Evolutionary conservation across 179 eudicot genomes (phyloP).

Genomic region (Gypsophila paniculata): DNA sequence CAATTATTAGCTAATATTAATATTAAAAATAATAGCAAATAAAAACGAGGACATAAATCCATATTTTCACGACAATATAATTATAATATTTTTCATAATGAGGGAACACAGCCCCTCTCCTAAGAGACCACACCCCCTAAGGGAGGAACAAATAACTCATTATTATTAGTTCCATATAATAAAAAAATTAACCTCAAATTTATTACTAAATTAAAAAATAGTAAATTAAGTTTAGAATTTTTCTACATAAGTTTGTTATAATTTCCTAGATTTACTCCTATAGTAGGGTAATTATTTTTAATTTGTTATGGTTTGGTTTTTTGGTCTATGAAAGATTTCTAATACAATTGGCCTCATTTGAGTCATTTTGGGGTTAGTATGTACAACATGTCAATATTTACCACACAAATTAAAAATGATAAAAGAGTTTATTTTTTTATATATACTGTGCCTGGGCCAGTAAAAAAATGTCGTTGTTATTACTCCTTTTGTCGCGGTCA

Average conservation of each 20-base stretch:
- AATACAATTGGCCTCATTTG: neutral
- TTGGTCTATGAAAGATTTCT: neutral
- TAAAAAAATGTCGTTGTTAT: too few relatives aligned
- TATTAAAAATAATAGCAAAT: conserved; percentile 12
- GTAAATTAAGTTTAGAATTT: neutral
- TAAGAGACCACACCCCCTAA: conserved; percentile 21
- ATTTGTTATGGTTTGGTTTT: neutral
- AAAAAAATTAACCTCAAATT: neutral
- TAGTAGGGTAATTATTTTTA: neutral
- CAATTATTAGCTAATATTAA: neutral
- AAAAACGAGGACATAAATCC: conserved; percentile 12
- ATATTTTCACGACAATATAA: neutral
- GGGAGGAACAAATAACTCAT: conserved; percentile 13
- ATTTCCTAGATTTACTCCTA: conserved; percentile 28
- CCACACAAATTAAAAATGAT: neutral
- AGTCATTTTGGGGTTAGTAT: neutral
- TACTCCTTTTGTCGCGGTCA: too few relatives aligned
- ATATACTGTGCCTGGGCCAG: too few relatives aligned
- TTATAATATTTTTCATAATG: conserved; percentile 11
- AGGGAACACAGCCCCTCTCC: conserved; percentile 21
- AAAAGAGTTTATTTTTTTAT: neutral
- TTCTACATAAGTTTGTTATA: conserved; percentile 13
- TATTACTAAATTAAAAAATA: neutral
- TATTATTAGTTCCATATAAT: conserved; percentile 8
- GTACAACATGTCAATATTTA: neutral